These are phyloP conservation scores for Trichoderma erinaceum DNA, from an alignment of 495 filamentous ascomycete genomes.

Conservation along the genomic window DNA sequence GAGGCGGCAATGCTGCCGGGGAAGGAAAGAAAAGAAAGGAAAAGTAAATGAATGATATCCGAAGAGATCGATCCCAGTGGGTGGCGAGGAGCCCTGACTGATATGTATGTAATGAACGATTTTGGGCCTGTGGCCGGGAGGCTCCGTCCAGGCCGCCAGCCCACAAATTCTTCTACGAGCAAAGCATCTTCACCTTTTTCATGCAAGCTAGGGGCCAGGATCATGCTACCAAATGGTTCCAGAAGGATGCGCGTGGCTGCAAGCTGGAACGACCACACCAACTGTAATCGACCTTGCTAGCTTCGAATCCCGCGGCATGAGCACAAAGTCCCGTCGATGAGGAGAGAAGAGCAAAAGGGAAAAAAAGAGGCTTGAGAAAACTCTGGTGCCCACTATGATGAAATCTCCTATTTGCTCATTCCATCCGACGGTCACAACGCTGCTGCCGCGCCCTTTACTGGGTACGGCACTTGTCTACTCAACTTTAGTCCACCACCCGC, in stretches of 20 bases:
- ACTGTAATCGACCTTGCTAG: neutral
- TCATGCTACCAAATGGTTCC: neutral
- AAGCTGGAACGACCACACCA: neutral
- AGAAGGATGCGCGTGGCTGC: neutral
- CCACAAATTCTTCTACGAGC: neutral
- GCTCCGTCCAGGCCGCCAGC: neutral
- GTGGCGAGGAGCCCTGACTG: neutral
- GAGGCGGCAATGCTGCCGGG: neutral
- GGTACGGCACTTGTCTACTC: neutral
- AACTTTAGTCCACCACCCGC: neutral
- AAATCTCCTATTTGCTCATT: constrained; percentile 4
- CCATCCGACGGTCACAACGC: neutral
- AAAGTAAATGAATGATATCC: neutral
- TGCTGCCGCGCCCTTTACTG: neutral
- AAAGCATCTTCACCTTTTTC: neutral
- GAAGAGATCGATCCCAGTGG: neutral
- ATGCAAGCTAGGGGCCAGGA: neutral
- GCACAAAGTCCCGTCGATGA: neutral
- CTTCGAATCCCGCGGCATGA: neutral
- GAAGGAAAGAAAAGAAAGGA: neutral
- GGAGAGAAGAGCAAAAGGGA: no score
- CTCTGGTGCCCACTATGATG: neutral
- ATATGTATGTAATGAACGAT: neutral
- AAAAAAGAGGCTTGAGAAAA: neutral
- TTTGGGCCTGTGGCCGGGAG: neutral